A percentile compares a stretch with the other conserved stretches of the same genome.
Evolutionary conservation across 2,329 filamentous ascomycete species (phyloP).

Genomic region (Neocatenulostroma microsporum): DNA sequence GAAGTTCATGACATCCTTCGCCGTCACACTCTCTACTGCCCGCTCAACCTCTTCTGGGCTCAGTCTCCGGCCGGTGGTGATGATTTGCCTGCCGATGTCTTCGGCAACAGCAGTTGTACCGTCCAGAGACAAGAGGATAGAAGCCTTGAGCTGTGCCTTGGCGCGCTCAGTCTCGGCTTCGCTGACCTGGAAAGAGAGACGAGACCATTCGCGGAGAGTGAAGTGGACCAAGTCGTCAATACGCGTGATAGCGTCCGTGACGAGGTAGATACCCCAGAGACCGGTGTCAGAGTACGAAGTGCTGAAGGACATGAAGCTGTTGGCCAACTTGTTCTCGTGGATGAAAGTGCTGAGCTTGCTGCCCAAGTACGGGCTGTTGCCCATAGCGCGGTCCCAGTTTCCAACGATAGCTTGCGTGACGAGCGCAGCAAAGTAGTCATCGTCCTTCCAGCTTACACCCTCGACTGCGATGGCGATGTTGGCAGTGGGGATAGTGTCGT

Average conservation of each 20-base stretch:
- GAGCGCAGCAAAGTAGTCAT: constrained; percentile 97
- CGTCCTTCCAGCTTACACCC: constrained; percentile 98
- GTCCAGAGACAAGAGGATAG: constrained; percentile 91
- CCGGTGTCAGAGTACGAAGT: constrained; percentile 99
- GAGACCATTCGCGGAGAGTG: constrained; percentile 95
- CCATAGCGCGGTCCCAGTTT: constrained; percentile 99
- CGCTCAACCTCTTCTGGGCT: constrained; percentile 90
- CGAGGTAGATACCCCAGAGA: constrained; percentile 99
- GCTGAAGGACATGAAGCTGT: constrained; percentile 99
- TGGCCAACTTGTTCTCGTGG: constrained; percentile 89
- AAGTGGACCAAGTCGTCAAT: constrained; percentile 98
- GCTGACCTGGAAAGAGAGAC: constrained; percentile 79
- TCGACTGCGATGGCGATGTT: constrained; percentile 98
- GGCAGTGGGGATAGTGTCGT: constrained; percentile 91
- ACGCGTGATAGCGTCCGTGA: constrained; percentile 77
- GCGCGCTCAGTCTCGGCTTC: constrained; percentile 93
- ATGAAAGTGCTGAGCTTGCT: constrained; percentile 96
- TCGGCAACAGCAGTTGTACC: constrained; percentile 95
- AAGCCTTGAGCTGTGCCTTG: constrained; percentile 98
- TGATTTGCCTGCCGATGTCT: constrained; percentile 96
- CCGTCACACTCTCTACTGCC: constrained; percentile 77
- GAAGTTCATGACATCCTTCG: constrained; percentile 96
- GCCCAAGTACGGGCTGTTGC: constrained; percentile 92
- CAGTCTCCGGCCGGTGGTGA: constrained; percentile 92
- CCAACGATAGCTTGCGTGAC: constrained; percentile 98